Evolutionary conservation across 1,139 yeast species (phyloP).

Genomic region (Pichia sp.): DNA sequence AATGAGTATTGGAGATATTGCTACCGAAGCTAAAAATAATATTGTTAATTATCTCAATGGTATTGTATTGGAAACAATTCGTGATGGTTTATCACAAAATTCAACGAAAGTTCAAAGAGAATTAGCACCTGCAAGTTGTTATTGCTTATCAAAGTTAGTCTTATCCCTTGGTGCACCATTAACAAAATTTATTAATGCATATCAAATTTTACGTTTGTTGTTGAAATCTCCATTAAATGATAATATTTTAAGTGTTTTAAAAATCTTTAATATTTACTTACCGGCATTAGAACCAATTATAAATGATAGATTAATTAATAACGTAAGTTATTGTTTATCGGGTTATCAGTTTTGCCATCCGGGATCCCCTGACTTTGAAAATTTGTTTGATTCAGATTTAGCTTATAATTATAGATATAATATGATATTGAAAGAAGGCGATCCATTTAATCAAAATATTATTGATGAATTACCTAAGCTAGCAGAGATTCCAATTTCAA

Average conservation of each 20-base stretch:
- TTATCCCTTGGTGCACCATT: constrained; percentile 92
- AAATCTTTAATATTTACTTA: constrained; percentile 60
- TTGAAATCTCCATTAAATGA: constrained; percentile 77
- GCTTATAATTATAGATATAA: constrained; percentile 76
- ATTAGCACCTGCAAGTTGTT: constrained; percentile 82
- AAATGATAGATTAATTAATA: constrained; percentile 63
- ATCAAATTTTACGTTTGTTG: constrained; percentile 65
- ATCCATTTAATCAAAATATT: constrained; percentile 25
- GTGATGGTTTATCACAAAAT: constrained; percentile 69
- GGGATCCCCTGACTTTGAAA: constrained; percentile 76
- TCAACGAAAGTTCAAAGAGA: constrained; percentile 57
- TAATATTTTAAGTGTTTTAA: constrained; percentile 69
- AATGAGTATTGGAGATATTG: constrained; percentile 78
- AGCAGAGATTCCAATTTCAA: constrained; percentile 24
- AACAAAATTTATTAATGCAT: constrained; percentile 80
- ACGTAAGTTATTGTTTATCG: constrained; percentile 70
- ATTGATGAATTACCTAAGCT: constrained; percentile 17
- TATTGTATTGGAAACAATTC: constrained; percentile 72
- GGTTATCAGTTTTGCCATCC: constrained; percentile 82
- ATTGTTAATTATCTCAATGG: constrained; percentile 80
- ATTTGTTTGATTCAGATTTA: constrained; percentile 52
- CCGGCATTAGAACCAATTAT: constrained; percentile 76
- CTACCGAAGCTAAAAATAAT: constrained; percentile 77
- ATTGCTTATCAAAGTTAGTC: constrained; percentile 81
- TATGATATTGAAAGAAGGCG: constrained; percentile 64